These are phyloP conservation scores for Dalbergia oliveri DNA, from an alignment of 306 rosid genomes.

Conservation along the genomic window DNA sequence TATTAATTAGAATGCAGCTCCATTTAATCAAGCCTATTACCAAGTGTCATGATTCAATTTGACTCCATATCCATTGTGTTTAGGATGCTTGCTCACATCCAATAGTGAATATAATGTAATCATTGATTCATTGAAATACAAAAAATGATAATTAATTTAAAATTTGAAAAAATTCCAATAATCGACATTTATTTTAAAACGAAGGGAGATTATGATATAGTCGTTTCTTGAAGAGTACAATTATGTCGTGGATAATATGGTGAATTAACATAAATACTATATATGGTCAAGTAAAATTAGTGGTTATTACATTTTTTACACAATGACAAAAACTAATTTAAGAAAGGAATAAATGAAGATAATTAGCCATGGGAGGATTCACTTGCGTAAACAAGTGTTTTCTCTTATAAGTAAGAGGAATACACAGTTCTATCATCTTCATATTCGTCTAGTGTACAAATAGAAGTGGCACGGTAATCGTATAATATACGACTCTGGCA, in stretches of 20 bases:
- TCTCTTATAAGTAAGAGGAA: not conserved
- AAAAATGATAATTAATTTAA: too few species aligned
- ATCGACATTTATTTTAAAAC: too few species aligned
- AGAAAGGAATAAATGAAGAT: not conserved
- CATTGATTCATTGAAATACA: too few species aligned
- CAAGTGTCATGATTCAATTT: too few species aligned
- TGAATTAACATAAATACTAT: not conserved
- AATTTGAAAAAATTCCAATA: too few species aligned
- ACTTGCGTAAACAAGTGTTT: not conserved
- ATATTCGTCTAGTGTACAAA: constrained; percentile 15
- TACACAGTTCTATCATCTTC: not conserved
- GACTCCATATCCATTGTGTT: too few species aligned
- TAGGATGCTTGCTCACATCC: too few species aligned
- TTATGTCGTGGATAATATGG: not conserved
- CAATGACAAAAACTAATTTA: not conserved
- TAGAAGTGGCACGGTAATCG: not conserved
- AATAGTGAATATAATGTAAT: too few species aligned
- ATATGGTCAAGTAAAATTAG: not conserved
- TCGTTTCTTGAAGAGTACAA: not conserved
- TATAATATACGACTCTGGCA: not conserved
- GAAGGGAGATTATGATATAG: too few species aligned
- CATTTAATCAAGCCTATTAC: too few species aligned
- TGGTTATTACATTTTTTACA: not conserved
- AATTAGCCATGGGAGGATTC: not conserved
- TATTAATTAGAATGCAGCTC: too few species aligned